Percentiles rank a stretch among this genome's conserved stretches.
Conservation (phyloP, 2,329 filamentous ascomycete genomes). For the Cephalotrichum gorgonifer region DNA sequence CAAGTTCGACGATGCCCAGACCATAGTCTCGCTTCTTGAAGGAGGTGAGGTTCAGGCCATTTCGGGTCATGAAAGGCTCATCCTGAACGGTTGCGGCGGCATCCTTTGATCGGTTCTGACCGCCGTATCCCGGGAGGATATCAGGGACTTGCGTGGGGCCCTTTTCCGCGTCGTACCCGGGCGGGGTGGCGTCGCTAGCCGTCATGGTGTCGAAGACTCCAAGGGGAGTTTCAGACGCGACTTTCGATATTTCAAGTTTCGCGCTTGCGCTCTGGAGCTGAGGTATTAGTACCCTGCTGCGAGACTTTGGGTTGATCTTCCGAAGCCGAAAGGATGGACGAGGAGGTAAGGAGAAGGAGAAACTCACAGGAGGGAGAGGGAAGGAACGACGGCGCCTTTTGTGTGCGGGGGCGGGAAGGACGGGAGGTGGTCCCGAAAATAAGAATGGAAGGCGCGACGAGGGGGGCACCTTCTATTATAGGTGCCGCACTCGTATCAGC, state of each 20-base stretch:
- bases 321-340: not conserved
- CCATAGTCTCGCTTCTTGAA: conserved; percentile 26
- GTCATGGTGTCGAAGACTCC: conserved; percentile 6
- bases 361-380: not conserved
- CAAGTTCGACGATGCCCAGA: conserved; percentile 23
- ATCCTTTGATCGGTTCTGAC: not conserved
- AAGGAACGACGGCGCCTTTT: not conserved
- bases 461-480: not conserved
- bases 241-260: not conserved
- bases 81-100: conserved; percentile 13
- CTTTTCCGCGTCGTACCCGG: conserved; percentile 8
- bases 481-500: not conserved
- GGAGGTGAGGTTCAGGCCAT: conserved; percentile 25
- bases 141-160: conserved; percentile 1
- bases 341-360: not conserved
- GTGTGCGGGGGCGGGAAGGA: not conserved
- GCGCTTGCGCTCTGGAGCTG: not conserved
- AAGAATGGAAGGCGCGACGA: not conserved
- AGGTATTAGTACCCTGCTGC: not conserved
- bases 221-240: not conserved
- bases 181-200: conserved; percentile 3
- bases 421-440: not conserved
- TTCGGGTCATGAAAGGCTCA: conserved; percentile 24
- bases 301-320: not conserved
- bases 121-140: conserved; percentile 6